Evolutionary conservation across 2,329 filamentous ascomycete genomes (phyloP).

Genomic region (Nothophoma quercina): DNA sequence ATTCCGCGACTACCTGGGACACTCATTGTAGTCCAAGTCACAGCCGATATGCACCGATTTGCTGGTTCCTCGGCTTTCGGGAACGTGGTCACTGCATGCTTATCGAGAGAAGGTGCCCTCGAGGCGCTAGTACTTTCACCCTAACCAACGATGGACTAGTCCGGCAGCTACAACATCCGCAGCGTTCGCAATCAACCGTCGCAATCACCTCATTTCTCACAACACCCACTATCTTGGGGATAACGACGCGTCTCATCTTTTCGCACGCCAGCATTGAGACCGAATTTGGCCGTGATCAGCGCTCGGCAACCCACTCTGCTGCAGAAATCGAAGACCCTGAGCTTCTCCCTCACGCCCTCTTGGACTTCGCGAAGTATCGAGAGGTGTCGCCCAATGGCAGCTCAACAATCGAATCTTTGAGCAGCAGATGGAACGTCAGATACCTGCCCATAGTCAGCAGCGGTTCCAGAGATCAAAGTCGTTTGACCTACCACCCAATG

Average conservation of each 20-base stretch:
- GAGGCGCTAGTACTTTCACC: neutral
- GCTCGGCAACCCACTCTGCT: neutral
- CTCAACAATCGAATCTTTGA: constrained; percentile 37
- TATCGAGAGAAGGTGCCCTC: neutral
- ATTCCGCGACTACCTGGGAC: neutral
- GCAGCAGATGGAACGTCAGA: constrained; percentile 30
- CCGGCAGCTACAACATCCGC: neutral
- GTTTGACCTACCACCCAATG: constrained; percentile 46
- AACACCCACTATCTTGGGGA: neutral
- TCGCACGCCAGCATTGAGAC: neutral
- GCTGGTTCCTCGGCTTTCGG: constrained; percentile 1
- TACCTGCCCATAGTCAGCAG: constrained; percentile 22
- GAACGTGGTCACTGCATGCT: neutral
- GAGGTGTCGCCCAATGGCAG: constrained; percentile 37
- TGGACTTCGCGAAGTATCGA: constrained; percentile 35
- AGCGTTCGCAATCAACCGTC: constrained; percentile 7
- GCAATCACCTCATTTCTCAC: constrained; percentile 15
- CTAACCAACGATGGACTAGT: constrained; percentile 1
- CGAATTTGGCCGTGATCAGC: neutral
- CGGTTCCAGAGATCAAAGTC: neutral
- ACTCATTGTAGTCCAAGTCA: neutral
- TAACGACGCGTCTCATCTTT: neutral
- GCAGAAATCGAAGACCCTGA: neutral
- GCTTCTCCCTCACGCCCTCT: constrained; percentile 8
- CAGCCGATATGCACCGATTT: constrained; percentile 11